Evolutionary conservation across 345 rosid species (phyloP).

Genomic region (Eucalyptus tenuipes): DNA sequence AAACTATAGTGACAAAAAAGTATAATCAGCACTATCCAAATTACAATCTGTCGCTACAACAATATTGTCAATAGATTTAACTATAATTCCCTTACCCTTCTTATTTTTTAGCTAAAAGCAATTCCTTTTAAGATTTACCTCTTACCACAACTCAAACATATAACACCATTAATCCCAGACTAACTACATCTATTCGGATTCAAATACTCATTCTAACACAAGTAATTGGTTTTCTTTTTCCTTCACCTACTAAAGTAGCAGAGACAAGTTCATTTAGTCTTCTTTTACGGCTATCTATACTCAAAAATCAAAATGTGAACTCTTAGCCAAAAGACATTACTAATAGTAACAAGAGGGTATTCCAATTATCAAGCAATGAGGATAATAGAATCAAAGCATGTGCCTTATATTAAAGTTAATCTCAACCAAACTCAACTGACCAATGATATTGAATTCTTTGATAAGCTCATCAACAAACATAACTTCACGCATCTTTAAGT

Average conservation of each 20-base stretch:
- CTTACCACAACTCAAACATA: background rate
- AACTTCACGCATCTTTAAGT: background rate
- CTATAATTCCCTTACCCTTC: background rate
- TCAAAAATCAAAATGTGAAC: background rate
- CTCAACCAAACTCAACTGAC: background rate
- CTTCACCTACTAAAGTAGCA: background rate
- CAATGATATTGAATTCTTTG: background rate
- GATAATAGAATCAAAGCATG: background rate
- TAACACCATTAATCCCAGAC: background rate
- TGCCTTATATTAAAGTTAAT: background rate
- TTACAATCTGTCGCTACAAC: rapidly evolving
- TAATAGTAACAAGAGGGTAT: background rate
- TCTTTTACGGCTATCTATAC: background rate
- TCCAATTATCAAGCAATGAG: background rate
- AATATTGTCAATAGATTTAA: background rate
- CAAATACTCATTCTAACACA: background rate
- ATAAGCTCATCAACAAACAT: background rate
- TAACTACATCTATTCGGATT: background rate
- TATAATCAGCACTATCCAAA: background rate
- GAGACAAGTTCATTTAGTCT: background rate
- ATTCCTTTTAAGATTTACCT: background rate
- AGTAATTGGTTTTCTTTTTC: background rate
- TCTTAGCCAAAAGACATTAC: background rate
- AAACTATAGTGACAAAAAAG: background rate
- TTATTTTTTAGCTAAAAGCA: rapidly evolving